Base-by-base conservation (phyloP, 305 asterid species). In the Fraxinus xanthoxyloides region DNA sequence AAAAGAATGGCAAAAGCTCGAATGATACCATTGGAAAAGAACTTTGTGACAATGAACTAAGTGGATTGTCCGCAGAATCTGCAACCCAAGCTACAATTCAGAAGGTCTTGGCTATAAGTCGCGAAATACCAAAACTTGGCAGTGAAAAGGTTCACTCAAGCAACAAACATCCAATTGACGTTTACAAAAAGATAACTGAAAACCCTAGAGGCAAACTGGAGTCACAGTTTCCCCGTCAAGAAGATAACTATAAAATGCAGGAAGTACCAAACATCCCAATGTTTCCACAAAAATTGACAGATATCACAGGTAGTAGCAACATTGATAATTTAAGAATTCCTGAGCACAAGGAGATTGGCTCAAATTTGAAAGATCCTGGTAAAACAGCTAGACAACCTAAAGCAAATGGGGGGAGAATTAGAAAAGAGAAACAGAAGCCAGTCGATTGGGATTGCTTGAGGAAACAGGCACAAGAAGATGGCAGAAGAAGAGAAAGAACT, bases 381-480 rank as follows among this genome's bases (percentile, higher is more conserved):
- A 86, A 86, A 82, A 86, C 75, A 69, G 86, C 77, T 75, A 88
- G 85, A 67, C 87, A 86, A 76, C 82, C 91, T 67, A 90, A 86
- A 81, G 84, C 85, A 32, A 95, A 89, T 80, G 88, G 81, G 61
- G 92, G 84, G 79, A 86, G 83, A 85, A 76, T 48, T 76, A 83
- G 86, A 84, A 93, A 93, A 82, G 91, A 90, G 89, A 92, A 92
- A 85, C 92, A 85, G 83, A 82, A 54, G 54, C 84, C 83, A 79
- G 85, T 91, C 79, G 90, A 95, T 78, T 95, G 99, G 99, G 99
- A 97, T 85, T 83, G 38, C 72, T 86, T 97, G 81, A 91, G 99
- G 83, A 89, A 87, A 80, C 86, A 90, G 82, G 92, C 92, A 34
- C 76, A 77, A 51, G 79, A 79, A 34, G 81, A 82, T 65, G 91